Evolutionary conservation across 164 flowering plant genomes (phyloP).

Genomic region (Nymphaea thermarum): DNA sequence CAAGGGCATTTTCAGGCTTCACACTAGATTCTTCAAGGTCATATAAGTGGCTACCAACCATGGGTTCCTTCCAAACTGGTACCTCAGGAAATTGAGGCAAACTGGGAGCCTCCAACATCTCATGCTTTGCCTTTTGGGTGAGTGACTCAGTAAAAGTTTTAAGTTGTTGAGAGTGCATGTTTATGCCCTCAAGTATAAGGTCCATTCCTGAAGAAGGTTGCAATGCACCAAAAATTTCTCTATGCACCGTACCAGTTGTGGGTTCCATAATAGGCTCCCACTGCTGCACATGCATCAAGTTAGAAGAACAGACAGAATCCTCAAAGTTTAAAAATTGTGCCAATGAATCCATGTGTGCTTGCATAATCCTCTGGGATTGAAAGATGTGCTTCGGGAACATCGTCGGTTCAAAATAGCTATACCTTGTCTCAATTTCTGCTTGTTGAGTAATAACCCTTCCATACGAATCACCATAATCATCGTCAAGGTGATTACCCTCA

Average conservation of each 20-base stretch:
- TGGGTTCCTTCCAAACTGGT: not conserved
- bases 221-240: no score
- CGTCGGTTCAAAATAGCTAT: not conserved
- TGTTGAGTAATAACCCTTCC: not conserved
- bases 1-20: no score
- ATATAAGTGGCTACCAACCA: not conserved
- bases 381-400: not conserved
- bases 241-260: no score
- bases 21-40: not conserved
- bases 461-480: not conserved
- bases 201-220: no score
- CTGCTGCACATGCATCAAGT: no score
- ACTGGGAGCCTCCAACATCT: not conserved
- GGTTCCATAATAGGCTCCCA: no score
- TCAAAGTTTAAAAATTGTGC: no score
- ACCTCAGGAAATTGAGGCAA: not conserved
- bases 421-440: not conserved
- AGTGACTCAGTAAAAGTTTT: not conserved
- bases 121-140: not conserved
- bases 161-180: not conserved
- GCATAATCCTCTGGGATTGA: not conserved
- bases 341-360: no score
- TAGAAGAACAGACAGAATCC: no score
- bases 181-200: not conserved
- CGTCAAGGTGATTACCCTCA: not conserved